Base-by-base conservation (phyloP, 805 yeast species). In the Isabelozyma heimii region DNA sequence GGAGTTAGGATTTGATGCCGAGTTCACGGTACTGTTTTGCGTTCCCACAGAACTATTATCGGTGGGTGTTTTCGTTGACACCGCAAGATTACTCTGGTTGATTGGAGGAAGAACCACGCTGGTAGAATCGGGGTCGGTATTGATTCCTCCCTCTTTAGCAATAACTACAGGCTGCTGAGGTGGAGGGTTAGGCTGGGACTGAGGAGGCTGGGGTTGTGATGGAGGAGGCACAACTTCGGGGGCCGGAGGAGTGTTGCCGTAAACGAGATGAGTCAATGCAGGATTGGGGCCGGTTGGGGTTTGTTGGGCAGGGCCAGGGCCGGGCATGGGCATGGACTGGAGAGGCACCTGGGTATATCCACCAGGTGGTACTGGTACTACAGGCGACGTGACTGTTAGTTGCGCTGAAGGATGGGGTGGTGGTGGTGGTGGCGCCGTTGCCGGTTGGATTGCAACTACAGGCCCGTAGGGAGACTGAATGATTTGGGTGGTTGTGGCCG, bases 381-480 rank as follows among this genome's bases (percentile, higher is more conserved):
- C 43, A n/a, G 43, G 27, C 8, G 43, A 20, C 7, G 30, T 4
- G 4, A n/a, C 24, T 15, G 30, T 15, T 40, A 20, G 12, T n/a
- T 15, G 43, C 4, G 43, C 27, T 16, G 43, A 26, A 14, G 43
- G 30, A 42, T 37, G 15, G 42, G 38, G 15, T 6, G 35, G 35
- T 30, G 30, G 30, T 8, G 30, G 9, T 27, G 30, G 9, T 27
- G n/a, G n/a, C n/a, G 24, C 24, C 6, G 52, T 40, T 3, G 53
- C 48, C 7, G 66, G 59, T 42, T 60, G 64, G 9, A 62, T 47
- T 17, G 63, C 59, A 12, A 65, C 65, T 28, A 63, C 46, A 7
- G 65, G 62, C 2, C 65, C 67, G 48, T 61, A 64, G 8, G 67
- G 65, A 2, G 66, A 55, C 42, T 63, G 67, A 27, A 62, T 52